Evolutionary conservation across 768 basidiomycete species (phyloP).

Genomic region (Lentinula edodes): DNA sequence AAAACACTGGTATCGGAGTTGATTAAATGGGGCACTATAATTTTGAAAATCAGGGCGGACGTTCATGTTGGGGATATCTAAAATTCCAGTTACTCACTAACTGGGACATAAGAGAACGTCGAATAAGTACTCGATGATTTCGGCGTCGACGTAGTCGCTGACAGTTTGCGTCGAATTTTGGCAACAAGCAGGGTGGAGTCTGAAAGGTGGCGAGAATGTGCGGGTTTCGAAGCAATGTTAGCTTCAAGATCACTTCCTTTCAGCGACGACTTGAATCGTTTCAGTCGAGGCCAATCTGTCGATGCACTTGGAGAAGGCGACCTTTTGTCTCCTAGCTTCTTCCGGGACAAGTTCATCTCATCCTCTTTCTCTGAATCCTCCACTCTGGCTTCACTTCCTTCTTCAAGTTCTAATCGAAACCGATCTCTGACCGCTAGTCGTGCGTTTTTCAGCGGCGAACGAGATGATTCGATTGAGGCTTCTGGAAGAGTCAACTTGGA

Average conservation of each 20-base stretch:
- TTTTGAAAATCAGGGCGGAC: background rate
- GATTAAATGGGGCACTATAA: background rate
- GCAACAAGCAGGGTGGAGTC: background rate
- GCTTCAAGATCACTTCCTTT: background rate
- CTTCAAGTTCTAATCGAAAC: background rate
- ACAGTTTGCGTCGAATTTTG: background rate
- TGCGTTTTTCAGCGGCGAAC: conserved; percentile 7
- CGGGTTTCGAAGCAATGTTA: background rate
- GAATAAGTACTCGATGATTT: background rate
- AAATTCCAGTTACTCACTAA: background rate
- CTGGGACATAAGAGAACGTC: background rate
- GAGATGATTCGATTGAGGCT: background rate
- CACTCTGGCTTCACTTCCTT: background rate
- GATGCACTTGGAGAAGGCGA: conserved; percentile 1
- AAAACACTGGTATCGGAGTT: background rate
- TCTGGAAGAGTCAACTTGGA: background rate
- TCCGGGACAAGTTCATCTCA: background rate
- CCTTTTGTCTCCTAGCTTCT: conserved; percentile 4
- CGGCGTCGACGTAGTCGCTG: background rate
- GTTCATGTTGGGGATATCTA: background rate
- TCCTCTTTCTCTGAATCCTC: background rate
- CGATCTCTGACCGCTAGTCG: background rate
- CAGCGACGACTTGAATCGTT: background rate
- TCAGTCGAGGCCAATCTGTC: background rate
- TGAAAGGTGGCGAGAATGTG: conserved; percentile 2